Percentiles rank a stretch among this genome's conserved stretches.
These are phyloP conservation scores for Aspergillus carlsbadensis DNA, from an alignment of 495 filamentous ascomycete genomes.

Conservation along the genomic window DNA sequence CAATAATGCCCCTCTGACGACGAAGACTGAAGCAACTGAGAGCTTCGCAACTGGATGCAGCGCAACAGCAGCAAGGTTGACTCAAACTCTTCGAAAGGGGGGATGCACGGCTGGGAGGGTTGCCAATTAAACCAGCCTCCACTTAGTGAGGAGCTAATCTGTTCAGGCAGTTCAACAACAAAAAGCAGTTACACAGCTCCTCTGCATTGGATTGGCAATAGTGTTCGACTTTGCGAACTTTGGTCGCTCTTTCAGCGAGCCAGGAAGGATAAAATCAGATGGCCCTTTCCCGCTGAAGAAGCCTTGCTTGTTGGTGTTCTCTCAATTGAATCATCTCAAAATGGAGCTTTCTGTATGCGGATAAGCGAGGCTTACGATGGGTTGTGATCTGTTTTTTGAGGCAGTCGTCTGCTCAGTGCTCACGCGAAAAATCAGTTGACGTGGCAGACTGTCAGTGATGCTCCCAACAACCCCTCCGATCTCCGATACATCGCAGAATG, in stretches of 20 bases:
- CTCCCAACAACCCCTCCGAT: not conserved
- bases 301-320: no score
- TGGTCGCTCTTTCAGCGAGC: no score
- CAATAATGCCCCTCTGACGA: not conserved
- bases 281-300: no score
- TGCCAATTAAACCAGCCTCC: slow-evolving; percentile 21
- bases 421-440: not conserved
- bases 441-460: not conserved
- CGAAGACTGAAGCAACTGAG: not conserved
- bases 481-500: not conserved
- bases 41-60: not conserved
- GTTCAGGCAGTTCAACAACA: not conserved
- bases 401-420: no score
- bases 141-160: slow-evolving; percentile 10
- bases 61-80: slow-evolving; percentile 4
- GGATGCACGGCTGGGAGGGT: slow-evolving; percentile 12
- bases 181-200: not conserved
- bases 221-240: not conserved
- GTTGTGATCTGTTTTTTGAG: slow-evolving; percentile 1
- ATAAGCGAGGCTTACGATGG: not conserved
- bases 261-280: no score
- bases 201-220: no score
- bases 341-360: not conserved
- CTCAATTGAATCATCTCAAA: no score
- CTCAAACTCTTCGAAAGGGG: not conserved